Evolutionary conservation across 2,329 filamentous ascomycete species (phyloP).

Genomic region (Chrysosporium queenslandicum): DNA sequence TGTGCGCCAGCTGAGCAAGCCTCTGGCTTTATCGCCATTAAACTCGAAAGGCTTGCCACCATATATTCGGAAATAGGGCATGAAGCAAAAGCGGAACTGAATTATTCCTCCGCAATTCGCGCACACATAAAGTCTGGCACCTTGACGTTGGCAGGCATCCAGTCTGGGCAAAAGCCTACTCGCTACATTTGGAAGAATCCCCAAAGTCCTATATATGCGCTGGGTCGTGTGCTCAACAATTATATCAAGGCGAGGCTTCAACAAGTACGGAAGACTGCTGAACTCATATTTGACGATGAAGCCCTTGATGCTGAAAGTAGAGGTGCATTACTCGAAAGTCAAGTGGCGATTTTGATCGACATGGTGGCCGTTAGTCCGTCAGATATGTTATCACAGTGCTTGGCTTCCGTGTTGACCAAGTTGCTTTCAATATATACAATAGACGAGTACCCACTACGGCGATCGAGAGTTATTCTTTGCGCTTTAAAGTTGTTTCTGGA

Average conservation of each 20-base stretch:
- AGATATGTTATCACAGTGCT: conserved; percentile 24
- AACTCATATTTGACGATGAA: conserved; percentile 27
- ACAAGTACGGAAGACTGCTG: conserved; percentile 11
- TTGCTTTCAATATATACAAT: conserved; percentile 29
- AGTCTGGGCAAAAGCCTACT: conserved; percentile 23
- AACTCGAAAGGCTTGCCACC: conserved; percentile 37
- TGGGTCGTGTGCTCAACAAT: conserved; percentile 31
- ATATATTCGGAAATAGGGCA: conserved; percentile 34
- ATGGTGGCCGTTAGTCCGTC: conserved; percentile 22
- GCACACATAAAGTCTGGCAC: conserved; percentile 33
- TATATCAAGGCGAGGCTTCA: conserved; percentile 29
- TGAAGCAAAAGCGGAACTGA: conserved; percentile 27
- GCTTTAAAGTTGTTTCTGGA: conserved; percentile 30
- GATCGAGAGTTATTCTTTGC: conserved; percentile 28
- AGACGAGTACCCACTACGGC: conserved; percentile 29
- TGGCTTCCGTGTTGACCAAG: conserved; percentile 24
- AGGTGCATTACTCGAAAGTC: conserved; percentile 30
- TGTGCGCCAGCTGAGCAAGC: conserved; percentile 28
- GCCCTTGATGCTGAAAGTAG: conserved; percentile 22
- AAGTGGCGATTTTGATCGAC: conserved; percentile 29
- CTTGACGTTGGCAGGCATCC: conserved; percentile 25
- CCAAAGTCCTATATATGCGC: conserved; percentile 28
- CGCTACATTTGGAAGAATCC: conserved; percentile 26
- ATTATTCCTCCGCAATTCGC: conserved; percentile 33
- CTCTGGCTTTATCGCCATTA: conserved; percentile 34